Percentiles rank a stretch among this genome's conserved stretches.
These are phyloP conservation scores for Salix arbutifolia DNA, from an alignment of 345 rosid genomes.

Conservation along the genomic window DNA sequence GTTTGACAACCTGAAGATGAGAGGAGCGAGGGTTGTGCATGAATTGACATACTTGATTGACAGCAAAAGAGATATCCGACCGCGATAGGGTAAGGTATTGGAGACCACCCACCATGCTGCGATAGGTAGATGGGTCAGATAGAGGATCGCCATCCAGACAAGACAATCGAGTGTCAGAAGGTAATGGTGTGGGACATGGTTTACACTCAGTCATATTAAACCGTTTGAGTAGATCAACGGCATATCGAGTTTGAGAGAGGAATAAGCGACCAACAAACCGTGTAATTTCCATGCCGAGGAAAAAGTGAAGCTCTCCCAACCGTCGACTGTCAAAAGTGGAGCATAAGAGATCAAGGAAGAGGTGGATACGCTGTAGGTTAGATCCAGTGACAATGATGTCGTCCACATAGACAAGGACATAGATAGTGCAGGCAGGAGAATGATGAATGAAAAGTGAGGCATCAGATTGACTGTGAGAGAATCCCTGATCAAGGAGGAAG, in stretches of 20 bases:
- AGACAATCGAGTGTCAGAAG: background rate
- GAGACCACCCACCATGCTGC: background rate
- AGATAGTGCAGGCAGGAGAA: background rate
- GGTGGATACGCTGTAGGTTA: background rate
- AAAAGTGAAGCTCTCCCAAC: background rate
- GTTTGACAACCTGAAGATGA: background rate
- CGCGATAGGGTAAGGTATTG: background rate
- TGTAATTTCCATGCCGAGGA: background rate
- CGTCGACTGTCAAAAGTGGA: background rate
- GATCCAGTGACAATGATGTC: background rate
- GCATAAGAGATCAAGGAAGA: background rate
- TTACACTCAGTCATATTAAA: background rate
- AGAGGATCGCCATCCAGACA: background rate
- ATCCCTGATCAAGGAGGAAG: no score
- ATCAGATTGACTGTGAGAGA: background rate
- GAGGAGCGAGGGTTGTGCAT: background rate
- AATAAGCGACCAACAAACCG: background rate
- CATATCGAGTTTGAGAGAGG: background rate
- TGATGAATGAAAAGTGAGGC: background rate
- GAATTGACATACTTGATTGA: background rate
- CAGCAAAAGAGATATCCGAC: fast-evolving
- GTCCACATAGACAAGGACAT: background rate
- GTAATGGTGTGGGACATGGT: background rate
- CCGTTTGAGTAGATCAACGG: no score
- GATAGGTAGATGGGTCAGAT: background rate